Evolutionary conservation across 2,329 filamentous ascomycete species (phyloP).

Genomic region (Scortechinia acanthostroma): DNA sequence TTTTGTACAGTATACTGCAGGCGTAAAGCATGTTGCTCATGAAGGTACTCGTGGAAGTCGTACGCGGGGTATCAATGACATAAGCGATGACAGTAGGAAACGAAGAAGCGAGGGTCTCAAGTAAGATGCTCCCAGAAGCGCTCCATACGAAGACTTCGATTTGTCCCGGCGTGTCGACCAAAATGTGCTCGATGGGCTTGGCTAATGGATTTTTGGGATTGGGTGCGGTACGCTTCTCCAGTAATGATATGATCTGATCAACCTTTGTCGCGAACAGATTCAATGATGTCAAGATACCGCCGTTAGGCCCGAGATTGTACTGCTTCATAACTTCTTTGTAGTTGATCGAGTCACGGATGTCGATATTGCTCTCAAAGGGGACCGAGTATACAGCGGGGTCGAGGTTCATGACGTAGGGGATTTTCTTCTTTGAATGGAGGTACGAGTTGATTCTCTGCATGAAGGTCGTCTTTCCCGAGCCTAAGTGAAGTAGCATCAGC

Average conservation of each 20-base stretch:
- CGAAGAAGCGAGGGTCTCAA: conserved; percentile 84
- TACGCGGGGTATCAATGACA: conserved; percentile 92
- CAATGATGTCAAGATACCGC: conserved; percentile 87
- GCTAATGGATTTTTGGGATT: conserved; percentile 46
- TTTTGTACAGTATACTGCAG: conserved; percentile 97
- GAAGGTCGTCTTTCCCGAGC: conserved; percentile 98
- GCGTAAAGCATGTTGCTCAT: conserved; percentile 99
- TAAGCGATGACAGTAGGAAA: conserved; percentile 97
- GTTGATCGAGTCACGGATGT: conserved; percentile 97
- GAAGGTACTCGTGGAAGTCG: conserved; percentile 87
- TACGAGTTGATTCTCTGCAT: conserved; percentile 97
- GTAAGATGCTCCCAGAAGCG: conserved; percentile 84
- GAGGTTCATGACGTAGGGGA: conserved; percentile 93
- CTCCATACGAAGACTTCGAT: conserved; percentile 99
- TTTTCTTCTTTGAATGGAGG: conserved; percentile 71
- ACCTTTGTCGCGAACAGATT: conserved; percentile 98
- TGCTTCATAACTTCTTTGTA: conserved; percentile 99
- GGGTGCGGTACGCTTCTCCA: conserved; percentile 79
- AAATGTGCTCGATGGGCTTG: conserved; percentile 70
- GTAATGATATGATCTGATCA: conserved; percentile 80
- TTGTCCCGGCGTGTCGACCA: conserved; percentile 93
- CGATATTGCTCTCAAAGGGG: conserved; percentile 94
- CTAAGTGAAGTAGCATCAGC: conserved; percentile 25
- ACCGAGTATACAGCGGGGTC: conserved; percentile 90
- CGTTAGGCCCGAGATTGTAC: conserved; percentile 94